Base-by-base conservation (phyloP, 345 rosid species). In the Citrus hindsii region DNA sequence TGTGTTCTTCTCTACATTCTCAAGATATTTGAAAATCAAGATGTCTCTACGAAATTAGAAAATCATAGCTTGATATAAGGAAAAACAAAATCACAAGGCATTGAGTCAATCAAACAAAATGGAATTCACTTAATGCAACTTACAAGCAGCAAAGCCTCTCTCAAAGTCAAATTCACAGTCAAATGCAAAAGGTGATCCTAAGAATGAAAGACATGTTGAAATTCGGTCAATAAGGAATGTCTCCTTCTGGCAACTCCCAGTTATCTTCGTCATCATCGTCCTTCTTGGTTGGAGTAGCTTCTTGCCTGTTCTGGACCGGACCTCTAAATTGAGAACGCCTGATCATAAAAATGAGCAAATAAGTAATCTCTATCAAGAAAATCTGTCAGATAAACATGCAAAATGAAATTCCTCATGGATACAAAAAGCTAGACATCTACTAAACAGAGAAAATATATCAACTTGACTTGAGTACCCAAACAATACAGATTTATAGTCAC, bases 201-300 rank as follows among this genome's bases (percentile, higher is more conserved):
- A 73, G 18, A 71, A 77, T 33, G 76, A 58, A 83, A 66, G 70
- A 37, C 78, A 61, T 25, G n/a, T 70, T 33, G 62, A 74, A 76
- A 42, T 56, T 46, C 9, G 74, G 21, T 90, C 79, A 91, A 70
- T 79, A 83, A 69, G 90, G 88, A 77, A 81, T 9, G 79, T 77
- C 85, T 78, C 90, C 98, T 71, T 77, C 89, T 62, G 98, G 94
- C 89, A 90, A 68, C 24, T 94, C 98, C 98, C 98, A 92, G 92
- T 94, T 92, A 81, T 94, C 97, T 56, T 87, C 93, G 0, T 83
- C 97, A 19, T 84, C 94, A 25, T 86, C 89, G 6, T 84, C 69
- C 83, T 85, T 88, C 85, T 84, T 89, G 65, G 66, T 69, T 60
- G 83, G 6, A 8, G 87, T 0, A 0, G 38, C 77, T 77, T 89